Percentiles rank a stretch among this genome's conserved stretches.
phyloP scores from a whole-genome alignment of 1,139 yeast species.

The Pichia cactophila region DNA sequence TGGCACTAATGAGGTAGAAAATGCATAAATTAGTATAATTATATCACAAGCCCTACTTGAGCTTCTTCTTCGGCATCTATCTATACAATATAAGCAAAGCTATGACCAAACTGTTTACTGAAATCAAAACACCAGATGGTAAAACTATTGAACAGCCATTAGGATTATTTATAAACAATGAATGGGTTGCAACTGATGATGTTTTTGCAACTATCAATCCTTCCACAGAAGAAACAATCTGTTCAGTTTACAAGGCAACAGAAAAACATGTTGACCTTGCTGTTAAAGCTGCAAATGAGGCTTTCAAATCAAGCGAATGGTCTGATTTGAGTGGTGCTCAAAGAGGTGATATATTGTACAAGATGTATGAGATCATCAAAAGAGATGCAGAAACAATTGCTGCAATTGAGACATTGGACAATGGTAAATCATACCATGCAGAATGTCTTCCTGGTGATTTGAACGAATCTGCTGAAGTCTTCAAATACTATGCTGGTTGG shows the following conservation, averaged over 20 bases:
- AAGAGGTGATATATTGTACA: conserved; percentile 40
- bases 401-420: conserved; percentile 51
- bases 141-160: conserved; percentile 54
- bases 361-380: conserved; percentile 45
- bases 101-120: conserved; percentile 22
- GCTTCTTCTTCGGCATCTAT: too few species aligned
- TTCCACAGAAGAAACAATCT: conserved; percentile 58
- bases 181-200: conserved; percentile 53
- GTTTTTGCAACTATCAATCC: conserved; percentile 45
- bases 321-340: conserved; percentile 35
- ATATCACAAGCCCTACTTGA: too few species aligned
- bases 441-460: conserved; percentile 42
- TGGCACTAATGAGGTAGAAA: too few species aligned
- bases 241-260: conserved; percentile 60
- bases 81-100: too few species aligned
- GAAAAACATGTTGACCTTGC: conserved; percentile 57
- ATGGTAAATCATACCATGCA: conserved; percentile 47
- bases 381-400: conserved; percentile 44
- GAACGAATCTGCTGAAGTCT: conserved; percentile 44
- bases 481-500: conserved; percentile 76
- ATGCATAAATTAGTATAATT: too few species aligned
- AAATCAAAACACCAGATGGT: conserved; percentile 60
- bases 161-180: conserved; percentile 74
- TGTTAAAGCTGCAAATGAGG: conserved; percentile 51
- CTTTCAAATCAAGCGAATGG: conserved; percentile 42